Base-by-base conservation (phyloP, 345 rosid species). In the Hevea brasiliensis region DNA sequence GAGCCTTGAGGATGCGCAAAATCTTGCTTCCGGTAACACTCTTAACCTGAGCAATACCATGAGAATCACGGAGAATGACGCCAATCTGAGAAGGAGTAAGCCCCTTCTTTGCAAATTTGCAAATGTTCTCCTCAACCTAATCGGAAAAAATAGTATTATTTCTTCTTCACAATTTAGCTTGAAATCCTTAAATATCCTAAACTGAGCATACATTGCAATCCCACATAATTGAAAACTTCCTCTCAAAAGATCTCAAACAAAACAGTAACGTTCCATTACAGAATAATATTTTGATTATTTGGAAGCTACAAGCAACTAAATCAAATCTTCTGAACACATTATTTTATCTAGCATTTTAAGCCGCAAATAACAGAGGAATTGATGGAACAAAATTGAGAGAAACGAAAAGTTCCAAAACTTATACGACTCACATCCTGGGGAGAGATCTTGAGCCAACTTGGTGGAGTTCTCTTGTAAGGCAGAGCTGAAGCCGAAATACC, bases 401-500 rank as follows among this genome's bases (percentile, higher is more conserved):
- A 3, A 26, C 26, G 27, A 61, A 4, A 13, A 35, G 14, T n/a
- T 17, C 4, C 10, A 40, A 14, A 8, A 53, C 13, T 27, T 24
- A 6, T 29, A 64, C 9, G 15, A 70, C 84, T 89, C 64, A 89
- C 93, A 81, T 89, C 94, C 67, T 84, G 89, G 57, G 88, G 26
- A 72, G 86, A 58, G 72, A 82, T 84, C 85, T 92, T 92, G 68
- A 92, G 88, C 97, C 97, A 92, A 26, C 86, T 80, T 1, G 96
- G 96, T 4, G 97, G 82, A 14, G 97, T 90, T 61, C 96, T 77
- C 86, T 90, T 92, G 89, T 90, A 92, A 1, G 97, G 97, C 74
- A 90, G 70, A 76, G 96, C 96, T 26, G 97, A 90, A 58, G 97
- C 90, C 0, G 97, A 92, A 62, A 92, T 90, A 75, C 97, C 96